Evolutionary conservation across 108 stramenopile species (phyloP).

Genomic region (Skeletonema marinoi): DNA sequence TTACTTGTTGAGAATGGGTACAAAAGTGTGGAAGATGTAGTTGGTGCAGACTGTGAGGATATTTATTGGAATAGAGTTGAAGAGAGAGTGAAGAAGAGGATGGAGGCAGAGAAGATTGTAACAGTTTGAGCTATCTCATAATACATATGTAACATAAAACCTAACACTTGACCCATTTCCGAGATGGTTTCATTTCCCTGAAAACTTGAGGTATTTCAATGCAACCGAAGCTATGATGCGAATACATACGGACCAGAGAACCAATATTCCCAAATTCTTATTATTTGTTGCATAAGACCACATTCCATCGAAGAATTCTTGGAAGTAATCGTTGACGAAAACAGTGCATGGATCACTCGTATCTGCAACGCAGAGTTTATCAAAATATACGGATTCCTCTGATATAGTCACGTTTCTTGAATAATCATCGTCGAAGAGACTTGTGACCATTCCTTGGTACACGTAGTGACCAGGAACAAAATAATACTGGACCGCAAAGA

Average conservation of each 20-base stretch:
- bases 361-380: constrained; percentile 20
- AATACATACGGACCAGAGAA: constrained; percentile 44
- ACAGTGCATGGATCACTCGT: constrained; percentile 38
- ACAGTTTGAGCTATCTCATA: background rate
- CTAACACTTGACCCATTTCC: background rate
- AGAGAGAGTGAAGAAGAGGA: constrained; percentile 32
- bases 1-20: constrained; percentile 67
- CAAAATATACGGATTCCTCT: constrained; percentile 50
- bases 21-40: constrained; percentile 57
- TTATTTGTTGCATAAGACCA: constrained; percentile 39
- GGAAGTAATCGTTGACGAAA: constrained; percentile 47
- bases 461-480: constrained; percentile 80
- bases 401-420: constrained; percentile 40
- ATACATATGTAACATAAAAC: background rate
- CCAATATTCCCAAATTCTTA: constrained; percentile 54
- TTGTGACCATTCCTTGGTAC: constrained; percentile 66
- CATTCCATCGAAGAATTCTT: constrained; percentile 61
- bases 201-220: constrained; percentile 49
- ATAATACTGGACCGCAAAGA: constrained; percentile 55
- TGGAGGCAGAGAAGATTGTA: constrained; percentile 5
- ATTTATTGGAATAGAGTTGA: constrained; percentile 64
- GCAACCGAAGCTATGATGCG: constrained; percentile 60
- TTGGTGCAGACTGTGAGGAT: constrained; percentile 75
- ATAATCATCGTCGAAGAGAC: constrained; percentile 46
- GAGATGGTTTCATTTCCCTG: constrained; percentile 20